Evolutionary conservation across 805 yeast genomes (phyloP), one percentile per base, ranked within the genome.

Genomic region (Wickerhamiella alocasiicola): DNA sequence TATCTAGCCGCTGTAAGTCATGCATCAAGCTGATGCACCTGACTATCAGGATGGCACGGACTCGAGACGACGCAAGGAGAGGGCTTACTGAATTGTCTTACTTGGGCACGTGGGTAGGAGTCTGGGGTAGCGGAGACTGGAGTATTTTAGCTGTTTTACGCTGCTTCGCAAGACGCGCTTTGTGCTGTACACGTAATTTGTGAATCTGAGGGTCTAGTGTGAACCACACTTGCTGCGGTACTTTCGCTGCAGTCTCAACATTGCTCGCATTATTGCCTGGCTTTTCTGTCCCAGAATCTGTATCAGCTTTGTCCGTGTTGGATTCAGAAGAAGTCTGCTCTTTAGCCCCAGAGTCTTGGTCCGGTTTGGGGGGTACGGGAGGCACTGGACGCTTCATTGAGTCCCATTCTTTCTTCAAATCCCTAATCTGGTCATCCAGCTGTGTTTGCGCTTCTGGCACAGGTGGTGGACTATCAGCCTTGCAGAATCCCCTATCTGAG

Each of bases 401-500:
- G 9, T 47, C 46, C 61, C 63, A 61, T 19, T 56, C 55, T 16
- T 47, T 47, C 42, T 53, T 55, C 18, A 63, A 46, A 15, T 44
- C 44, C 24, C 53, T 59, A 11, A 64, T 57, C 43, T 64, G 62
- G n/a, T 40, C 42, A 39, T 28, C 45, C 47, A 26, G 43, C 41
- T 26, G 38, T 38, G 9, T 31, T 36, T 15, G 42, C 39, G 30
- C 29, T n/a, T n/a, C n/a, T n/a, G n/a, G n/a, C n/a, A n/a, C n/a
- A 11, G 38, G 26, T 17, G 45, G 45, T 7, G 29, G 39, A 3
- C 23, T 24, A 6, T 66, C 67, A 4, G 58, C 57, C 7, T 51
- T 51, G 12, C 75, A 74, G 51, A 73, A 74, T 12, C 63, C 60
- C 4, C 54, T 51, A 50, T 75, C 80, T 7, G 51, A 45, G 39